Evolutionary conservation across 208 protist species (phyloP).

Genomic region (Trypanosoma congolense): DNA sequence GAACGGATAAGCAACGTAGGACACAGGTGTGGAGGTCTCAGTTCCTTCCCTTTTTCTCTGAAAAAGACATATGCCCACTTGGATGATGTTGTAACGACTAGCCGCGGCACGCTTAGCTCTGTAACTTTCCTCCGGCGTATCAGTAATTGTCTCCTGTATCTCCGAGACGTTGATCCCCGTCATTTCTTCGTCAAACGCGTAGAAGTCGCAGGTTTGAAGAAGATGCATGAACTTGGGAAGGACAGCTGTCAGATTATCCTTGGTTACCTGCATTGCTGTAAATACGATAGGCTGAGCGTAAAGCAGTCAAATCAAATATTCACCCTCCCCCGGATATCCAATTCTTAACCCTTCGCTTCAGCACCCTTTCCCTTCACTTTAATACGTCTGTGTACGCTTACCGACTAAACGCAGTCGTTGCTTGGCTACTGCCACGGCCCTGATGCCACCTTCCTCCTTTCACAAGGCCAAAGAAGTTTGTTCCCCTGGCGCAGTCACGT

Average conservation of each 20-base stretch:
- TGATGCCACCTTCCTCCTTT: too few species aligned
- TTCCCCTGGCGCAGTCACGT: too few species aligned
- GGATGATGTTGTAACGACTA: slow-evolving; percentile 70
- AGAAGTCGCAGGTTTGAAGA: slow-evolving; percentile 70
- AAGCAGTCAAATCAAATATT: neutral
- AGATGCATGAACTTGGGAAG: slow-evolving; percentile 63
- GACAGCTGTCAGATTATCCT: slow-evolving; percentile 56
- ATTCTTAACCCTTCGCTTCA: too few species aligned
- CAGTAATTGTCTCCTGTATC: slow-evolving; percentile 54
- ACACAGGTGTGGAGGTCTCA: slow-evolving; percentile 13
- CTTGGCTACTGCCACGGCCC: too few species aligned
- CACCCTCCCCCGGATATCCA: too few species aligned
- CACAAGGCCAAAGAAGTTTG: too few species aligned
- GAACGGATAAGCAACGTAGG: slow-evolving; percentile 57
- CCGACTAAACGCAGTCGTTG: too few species aligned
- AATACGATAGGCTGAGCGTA: neutral
- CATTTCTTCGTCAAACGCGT: slow-evolving; percentile 86
- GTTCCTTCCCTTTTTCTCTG: slow-evolving; percentile 21
- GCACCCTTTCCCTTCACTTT: too few species aligned
- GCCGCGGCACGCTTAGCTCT: slow-evolving; percentile 56
- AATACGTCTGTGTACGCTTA: too few species aligned
- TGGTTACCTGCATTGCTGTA: slow-evolving; percentile 60
- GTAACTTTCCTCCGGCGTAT: slow-evolving; percentile 56
- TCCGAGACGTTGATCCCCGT: slow-evolving; percentile 68
- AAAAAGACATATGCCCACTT: slow-evolving; percentile 81